Evolutionary conservation across 2,329 filamentous ascomycete species (phyloP).

Genomic region (Cytospora leucostoma): DNA sequence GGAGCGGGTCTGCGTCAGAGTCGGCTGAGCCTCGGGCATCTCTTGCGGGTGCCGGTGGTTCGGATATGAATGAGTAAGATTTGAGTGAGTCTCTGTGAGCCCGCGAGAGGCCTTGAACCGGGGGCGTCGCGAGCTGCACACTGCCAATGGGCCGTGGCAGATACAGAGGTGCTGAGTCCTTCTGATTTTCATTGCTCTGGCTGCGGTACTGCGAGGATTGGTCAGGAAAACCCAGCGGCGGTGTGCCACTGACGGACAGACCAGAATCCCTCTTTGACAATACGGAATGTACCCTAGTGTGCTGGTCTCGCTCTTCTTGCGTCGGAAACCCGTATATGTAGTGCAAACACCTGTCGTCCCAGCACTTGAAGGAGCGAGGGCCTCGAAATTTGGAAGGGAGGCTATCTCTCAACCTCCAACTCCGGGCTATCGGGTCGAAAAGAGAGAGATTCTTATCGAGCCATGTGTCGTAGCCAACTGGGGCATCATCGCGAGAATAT

Average conservation of each 20-base stretch:
- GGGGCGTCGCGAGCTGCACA: slow-evolving; percentile 40
- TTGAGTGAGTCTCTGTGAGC: slow-evolving; percentile 46
- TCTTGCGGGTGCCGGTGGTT: slow-evolving; percentile 36
- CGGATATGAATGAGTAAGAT: slow-evolving; percentile 44
- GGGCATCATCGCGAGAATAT: slow-evolving; percentile 43
- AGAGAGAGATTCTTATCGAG: slow-evolving; percentile 53
- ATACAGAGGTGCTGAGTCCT: slow-evolving; percentile 43
- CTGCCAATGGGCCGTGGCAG: slow-evolving; percentile 40
- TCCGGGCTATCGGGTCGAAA: slow-evolving; percentile 50
- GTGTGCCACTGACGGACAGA: slow-evolving; percentile 43
- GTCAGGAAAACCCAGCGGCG: slow-evolving; percentile 41
- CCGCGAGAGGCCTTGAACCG: slow-evolving; percentile 37
- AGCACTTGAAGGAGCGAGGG: slow-evolving; percentile 54
- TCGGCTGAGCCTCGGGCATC: slow-evolving; percentile 46
- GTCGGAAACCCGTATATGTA: slow-evolving; percentile 60
- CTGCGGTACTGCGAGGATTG: slow-evolving; percentile 35
- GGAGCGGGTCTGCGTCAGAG: slow-evolving; percentile 51
- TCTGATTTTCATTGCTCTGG: slow-evolving; percentile 38
- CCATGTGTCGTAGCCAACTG: slow-evolving; percentile 53
- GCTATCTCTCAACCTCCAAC: slow-evolving; percentile 42
- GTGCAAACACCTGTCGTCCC: slow-evolving; percentile 55
- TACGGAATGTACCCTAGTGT: slow-evolving; percentile 49
- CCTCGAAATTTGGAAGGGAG: slow-evolving; percentile 40
- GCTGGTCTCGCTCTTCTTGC: slow-evolving; percentile 53
- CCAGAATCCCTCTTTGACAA: slow-evolving; percentile 49